Evolutionary conservation across 2,329 filamentous ascomycete species (phyloP), one percentile per base, ranked within the genome.

Genomic region (Colletotrichum sansevieriae): DNA sequence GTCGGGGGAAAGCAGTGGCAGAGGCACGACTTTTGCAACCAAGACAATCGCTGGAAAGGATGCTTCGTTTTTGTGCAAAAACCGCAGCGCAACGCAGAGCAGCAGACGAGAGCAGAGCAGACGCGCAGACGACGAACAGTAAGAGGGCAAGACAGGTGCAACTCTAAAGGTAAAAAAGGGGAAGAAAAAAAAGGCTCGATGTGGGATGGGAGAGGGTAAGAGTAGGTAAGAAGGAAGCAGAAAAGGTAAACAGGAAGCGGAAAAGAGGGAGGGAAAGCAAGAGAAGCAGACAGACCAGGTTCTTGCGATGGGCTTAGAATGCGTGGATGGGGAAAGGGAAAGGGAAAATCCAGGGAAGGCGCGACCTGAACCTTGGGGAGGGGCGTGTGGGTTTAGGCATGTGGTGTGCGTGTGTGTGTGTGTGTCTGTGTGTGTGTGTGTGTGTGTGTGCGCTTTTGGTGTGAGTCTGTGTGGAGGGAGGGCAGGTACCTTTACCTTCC

Each of bases 241-340:
- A 20, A 25, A 43, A 35, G 25, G 68, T 71, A 73, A 66, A 64
- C 29, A 8, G 65, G 13, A 39, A 39, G 37, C 70, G 72, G 74
- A 71, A 71, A 73, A 70, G 75, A 80, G 79, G 74, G 76, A 78
- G 78, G 70, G 58, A 68, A 70, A 64, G 65, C 68, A 70, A 72
- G 68, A 68, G 65, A 77, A 78, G 62, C 68, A 71, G 56, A 74
- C 70, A 70, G 63, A 62, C 46, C 44, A 54, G 66, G 49, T 62
- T 63, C 56, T 65, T 39, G 65, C 61, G 55, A 68, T 68, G 61
- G 46, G 60, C 10, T 41, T 60, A 60, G 60, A 55, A 25, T 51
- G 22, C 65, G 68, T 65, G 64, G 55, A 55, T 63, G 35, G 25
- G 39, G 52, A 57, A 39, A 52, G 49, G 29, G 49, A 52, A 52